Evolutionary conservation across 352 stramenopile species (phyloP).

Genomic region (Pythium myriotylum): DNA sequence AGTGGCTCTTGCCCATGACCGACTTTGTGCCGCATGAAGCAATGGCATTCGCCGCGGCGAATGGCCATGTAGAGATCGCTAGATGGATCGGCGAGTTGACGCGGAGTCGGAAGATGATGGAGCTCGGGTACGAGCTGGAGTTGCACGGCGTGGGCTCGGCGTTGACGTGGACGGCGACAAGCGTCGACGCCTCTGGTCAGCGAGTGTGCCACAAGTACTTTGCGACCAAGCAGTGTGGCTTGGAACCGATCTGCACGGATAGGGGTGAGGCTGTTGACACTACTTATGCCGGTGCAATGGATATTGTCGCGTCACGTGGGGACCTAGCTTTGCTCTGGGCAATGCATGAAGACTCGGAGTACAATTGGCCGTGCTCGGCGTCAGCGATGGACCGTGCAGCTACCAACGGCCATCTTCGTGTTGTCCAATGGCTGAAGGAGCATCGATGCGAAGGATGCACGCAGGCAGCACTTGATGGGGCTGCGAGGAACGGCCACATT

Average conservation of each 20-base stretch:
- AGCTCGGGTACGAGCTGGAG: not conserved
- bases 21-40: slow-evolving; percentile 24
- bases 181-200: not conserved
- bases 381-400: slow-evolving; percentile 44
- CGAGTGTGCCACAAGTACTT: slow-evolving; percentile 5
- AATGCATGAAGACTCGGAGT: slow-evolving; percentile 29
- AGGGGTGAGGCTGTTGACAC: not conserved
- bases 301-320: slow-evolving; percentile 32
- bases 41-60: slow-evolving; percentile 47
- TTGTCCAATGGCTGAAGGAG: slow-evolving; percentile 39
- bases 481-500: slow-evolving; percentile 33
- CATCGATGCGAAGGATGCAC: slow-evolving; percentile 39
- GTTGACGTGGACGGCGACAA: slow-evolving; percentile 3
- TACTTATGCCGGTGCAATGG: slow-evolving; percentile 4
- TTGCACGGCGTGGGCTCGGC: not conserved
- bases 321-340: slow-evolving; percentile 32
- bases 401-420: slow-evolving; percentile 34
- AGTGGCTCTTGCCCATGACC: slow-evolving; percentile 19
- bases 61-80: slow-evolving; percentile 38
- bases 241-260: not conserved
- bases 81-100: slow-evolving; percentile 36
- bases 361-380: slow-evolving; percentile 29
- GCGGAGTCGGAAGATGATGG: not conserved
- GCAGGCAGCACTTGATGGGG: slow-evolving; percentile 32
- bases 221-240: not conserved